Base-by-base conservation (phyloP, 164 flowering plant species). In the Brasenia schreberi region DNA sequence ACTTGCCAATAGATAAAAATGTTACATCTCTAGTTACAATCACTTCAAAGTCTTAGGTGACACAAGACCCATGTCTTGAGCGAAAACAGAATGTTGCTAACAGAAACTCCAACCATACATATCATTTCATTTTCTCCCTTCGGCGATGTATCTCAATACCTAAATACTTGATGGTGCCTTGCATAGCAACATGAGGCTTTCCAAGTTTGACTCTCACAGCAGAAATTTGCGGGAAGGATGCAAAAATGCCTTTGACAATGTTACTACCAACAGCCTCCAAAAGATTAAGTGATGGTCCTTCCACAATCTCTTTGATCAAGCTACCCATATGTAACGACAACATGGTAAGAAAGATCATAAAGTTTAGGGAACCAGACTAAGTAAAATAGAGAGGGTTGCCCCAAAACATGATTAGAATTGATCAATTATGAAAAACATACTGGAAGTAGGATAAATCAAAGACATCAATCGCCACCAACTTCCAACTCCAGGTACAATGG, bases 151-250 rank as follows among this genome's bases (percentile, higher is more conserved):
- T 93, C 82, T 93, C 95, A 14, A 93, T 81, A 0, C 97, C 98
- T 71, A 93, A 73, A 76, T 84, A 93, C 68, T 93, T 96, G 66
- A 93, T 43, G 5, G 81, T 67, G 43, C 98, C 97, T 6, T 65
- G 80, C 71, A 90, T 89, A 33, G 95, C 86, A 45, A 90, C 95
- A 80, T 90, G 96, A 42, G 97, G 98, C 81, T 90, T 94, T 64
- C 83, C 85, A 44, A 90, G 85, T 65, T 82, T 85, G 66, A 94
- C 90, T 5, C 87, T 81, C 27, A 94, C 78, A 19, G 84, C 87
- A 58, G 91, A 81, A 76, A 87, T 81, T 68, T 71, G 83, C n/a
- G 85, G 75, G 65, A 69, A 72, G 56, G 77, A 78, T n/a, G 63
- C 65, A n/a, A 90, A 68, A 0, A 85, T 83, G 11, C 76, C 79